Evolutionary conservation across 495 filamentous ascomycete genomes (phyloP), one percentile per base, ranked within the genome.

Genomic region (Aspergillus cavernicola): DNA sequence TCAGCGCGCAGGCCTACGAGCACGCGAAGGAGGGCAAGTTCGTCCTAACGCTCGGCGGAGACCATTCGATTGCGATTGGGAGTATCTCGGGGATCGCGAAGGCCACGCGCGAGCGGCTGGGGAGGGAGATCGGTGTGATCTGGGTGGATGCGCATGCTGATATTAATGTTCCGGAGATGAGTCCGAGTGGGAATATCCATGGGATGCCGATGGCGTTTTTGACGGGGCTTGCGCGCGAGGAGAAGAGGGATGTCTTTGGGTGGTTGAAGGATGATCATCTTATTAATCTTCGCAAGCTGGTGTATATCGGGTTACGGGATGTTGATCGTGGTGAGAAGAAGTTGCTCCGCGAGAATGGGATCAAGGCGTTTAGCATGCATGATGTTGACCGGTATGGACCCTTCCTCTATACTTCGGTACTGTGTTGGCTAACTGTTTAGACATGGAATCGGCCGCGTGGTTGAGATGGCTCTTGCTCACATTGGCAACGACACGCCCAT

Each of bases 81-180:
- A 91, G 89, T 19, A 82, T 97, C 52, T 84, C 85, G 15, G 93
- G 93, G 4, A 86, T 85, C 2, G 85, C 90, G 31, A 87, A 85
- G 72, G 93, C 93, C 0, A 85, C 90, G 47, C 81, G 85, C 31
- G 90, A 97, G 75, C 74, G 93, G 26, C 67, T 93, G 51, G 82
- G 84, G 12, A 76, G 84, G 35, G 92, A 97, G 53, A 80, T 96
- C 39, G 92, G 90, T 0, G 88, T 99, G 7, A 92, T 99, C 64
- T 99, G 93, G 93, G 93, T 99, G 6, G 93, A 99, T 69, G 93
- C 93, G 18, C 93, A 99, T 65, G 88, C 92, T 18, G 93, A 97
- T 64, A 96, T 99, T 77, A 99, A 99, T 70, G 87, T 88, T 10
- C 93, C 93, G 40, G 91, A 97, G 78, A 87, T 85, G 37, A 90